Conservation (phyloP, 1,284 basidiomycete species). For the Tetrapyrgos nigripes region DNA sequence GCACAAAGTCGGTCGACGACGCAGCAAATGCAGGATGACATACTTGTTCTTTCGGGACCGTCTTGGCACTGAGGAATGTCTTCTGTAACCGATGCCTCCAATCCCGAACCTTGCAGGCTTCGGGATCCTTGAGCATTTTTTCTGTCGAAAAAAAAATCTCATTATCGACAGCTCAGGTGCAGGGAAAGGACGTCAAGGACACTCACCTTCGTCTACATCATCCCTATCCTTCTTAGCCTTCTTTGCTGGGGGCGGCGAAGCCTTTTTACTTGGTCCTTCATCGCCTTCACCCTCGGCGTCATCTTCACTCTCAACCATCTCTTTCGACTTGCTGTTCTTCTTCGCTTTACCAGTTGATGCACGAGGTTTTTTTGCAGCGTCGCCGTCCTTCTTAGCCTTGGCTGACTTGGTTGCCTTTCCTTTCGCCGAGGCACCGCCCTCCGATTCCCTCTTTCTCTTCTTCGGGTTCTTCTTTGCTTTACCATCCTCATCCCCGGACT, state of each 20-base stretch:
- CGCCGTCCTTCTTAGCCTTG: constrained; percentile 28
- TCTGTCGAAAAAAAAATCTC: constrained; percentile 34
- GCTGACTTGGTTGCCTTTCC: constrained; percentile 11
- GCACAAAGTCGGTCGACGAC: background rate
- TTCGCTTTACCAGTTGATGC: constrained; percentile 50
- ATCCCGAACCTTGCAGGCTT: constrained; percentile 79
- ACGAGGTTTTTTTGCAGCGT: constrained; percentile 37
- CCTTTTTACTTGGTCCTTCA: constrained; percentile 59
- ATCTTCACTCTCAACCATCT: constrained; percentile 77
- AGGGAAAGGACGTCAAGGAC: constrained; percentile 16
- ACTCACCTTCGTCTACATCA: constrained; percentile 47
- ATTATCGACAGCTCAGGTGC: background rate
- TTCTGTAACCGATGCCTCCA: constrained; percentile 94
- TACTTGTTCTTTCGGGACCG: constrained; percentile 61
- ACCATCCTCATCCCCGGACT: constrained; percentile 51
- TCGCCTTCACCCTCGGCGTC: constrained; percentile 59
- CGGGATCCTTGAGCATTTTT: constrained; percentile 65
- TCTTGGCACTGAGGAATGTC: constrained; percentile 75
- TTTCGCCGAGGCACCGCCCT: constrained; percentile 28
- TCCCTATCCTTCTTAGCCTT: constrained; percentile 66
- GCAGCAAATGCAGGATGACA: constrained; percentile 13
- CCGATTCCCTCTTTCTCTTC: constrained; percentile 67
- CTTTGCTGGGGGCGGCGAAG: constrained; percentile 69
- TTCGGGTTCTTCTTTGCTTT: constrained; percentile 57
- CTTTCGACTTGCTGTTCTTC: constrained; percentile 71